These are phyloP conservation scores for Carpinus viminea DNA, from an alignment of 306 rosid species.

Conservation along the genomic window DNA sequence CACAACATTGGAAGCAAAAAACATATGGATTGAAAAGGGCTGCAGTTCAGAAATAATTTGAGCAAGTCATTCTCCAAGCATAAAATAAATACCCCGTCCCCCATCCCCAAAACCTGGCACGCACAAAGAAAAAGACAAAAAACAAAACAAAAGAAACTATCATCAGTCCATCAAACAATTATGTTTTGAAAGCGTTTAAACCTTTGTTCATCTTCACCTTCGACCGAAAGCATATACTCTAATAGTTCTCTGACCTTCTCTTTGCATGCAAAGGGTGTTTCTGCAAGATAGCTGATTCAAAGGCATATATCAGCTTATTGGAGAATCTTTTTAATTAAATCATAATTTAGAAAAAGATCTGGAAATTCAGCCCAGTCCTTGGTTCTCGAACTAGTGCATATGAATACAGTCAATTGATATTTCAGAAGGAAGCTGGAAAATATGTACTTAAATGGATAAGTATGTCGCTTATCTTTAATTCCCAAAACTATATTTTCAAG, in stretches of 20 bases:
- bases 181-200: constrained; percentile 33
- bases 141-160: neutral
- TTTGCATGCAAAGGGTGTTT: constrained; percentile 76
- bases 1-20: constrained; percentile 89
- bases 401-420: too few species aligned
- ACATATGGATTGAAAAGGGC: constrained; percentile 79
- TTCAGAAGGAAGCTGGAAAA: too few species aligned
- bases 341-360: neutral
- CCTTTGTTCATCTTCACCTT: constrained; percentile 92
- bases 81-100: neutral
- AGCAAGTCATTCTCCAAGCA: constrained; percentile 18
- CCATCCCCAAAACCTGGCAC: constrained; percentile 10
- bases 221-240: constrained; percentile 72
- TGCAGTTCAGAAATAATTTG: constrained; percentile 39
- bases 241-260: constrained; percentile 76
- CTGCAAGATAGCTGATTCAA: constrained; percentile 91
- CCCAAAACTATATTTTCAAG: too few species aligned
- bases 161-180: constrained; percentile 18
- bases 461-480: too few species aligned
- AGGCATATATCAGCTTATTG: constrained; percentile 11
- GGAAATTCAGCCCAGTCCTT: constrained; percentile 21
- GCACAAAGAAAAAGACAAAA: neutral
- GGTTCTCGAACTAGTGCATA: neutral
- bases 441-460: too few species aligned
- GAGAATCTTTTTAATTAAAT: constrained; percentile 10